Base-by-base conservation (phyloP, 495 filamentous ascomycete species). In the Cairneyella variabilis region DNA sequence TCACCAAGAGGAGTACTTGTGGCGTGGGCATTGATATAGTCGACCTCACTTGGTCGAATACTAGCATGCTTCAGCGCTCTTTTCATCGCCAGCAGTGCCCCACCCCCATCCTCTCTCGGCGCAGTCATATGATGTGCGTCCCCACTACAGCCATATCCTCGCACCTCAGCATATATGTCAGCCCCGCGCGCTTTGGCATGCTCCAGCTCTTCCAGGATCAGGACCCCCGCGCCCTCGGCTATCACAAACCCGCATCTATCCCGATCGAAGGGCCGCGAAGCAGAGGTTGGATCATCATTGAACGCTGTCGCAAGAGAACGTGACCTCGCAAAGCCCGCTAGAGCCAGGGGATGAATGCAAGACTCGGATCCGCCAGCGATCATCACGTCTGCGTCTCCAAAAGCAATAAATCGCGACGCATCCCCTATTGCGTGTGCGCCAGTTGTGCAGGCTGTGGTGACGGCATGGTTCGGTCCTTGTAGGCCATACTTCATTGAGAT, bases 11-110 rank as follows among this genome's bases (percentile, higher is more conserved):
- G 58, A 0, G 93, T 98, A 7, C 85, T 88, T 0, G 93, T 97
- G 3, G 91, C 93, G 68, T 98, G 93, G 2, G 93, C 93, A 64
- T 97, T 98, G 62, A 98, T 78, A 66, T 98, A 98, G 63, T 91
- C 90, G 0, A 98, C 86, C 26, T 80, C 70, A 1, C 59, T 64
- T 6, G 93, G 91, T 54, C 70, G 72, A 1, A 95, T 54, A 4
- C 73, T 69, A 1, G 91, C 91, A 66, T 90, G 80, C 57, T 77
- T 81, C 52, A 98, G 68, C 3, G 91, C 89, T 56, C 82, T 81
- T 60, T 80, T 87, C 93, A 97, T 98, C 5, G 91, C 87, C 44
- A 88, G 70, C 12, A 78, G 77, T 0, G 93, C 90, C 0, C 93
- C 93, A 37, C 78, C 72, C 6, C 93, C 93, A 61, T 91, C 84